Evolutionary conservation across 2,329 filamentous ascomycete species (phyloP), one percentile per base, ranked within the genome.

Genomic region (Phialophora macrospora): DNA sequence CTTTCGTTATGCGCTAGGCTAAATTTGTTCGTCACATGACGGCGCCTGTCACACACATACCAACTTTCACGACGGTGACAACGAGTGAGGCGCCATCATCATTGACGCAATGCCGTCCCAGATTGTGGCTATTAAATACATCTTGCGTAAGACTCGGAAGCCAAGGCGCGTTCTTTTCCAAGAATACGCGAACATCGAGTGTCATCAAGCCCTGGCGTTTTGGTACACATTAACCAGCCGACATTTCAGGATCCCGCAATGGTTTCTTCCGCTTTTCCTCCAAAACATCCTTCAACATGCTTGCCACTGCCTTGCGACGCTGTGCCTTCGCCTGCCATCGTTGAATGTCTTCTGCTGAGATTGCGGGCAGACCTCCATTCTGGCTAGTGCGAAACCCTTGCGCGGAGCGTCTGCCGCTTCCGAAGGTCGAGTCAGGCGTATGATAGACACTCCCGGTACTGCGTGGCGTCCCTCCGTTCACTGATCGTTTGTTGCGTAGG

Each of bases 361-460:
- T 51, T 38, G 66, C 30, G n/a, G 51, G 41, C n/a, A 62, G 41
- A 9, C 62, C 66, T 14, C 63, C 62, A 54, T 67, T 69, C 26
- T 60, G 60, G 54, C 68, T 67, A 7, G 54, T 32, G 32, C 69
- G 32, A 28, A 68, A 60, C 22, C 58, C 60, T 41, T 59, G 57
- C 6, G 49, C 68, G 2, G 65, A 66, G n/a, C 68, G 67, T 17
- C 57, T 60, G 48, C 70, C 68, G 22, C 58, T 63, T 44, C 62
- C 55, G 38, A 71, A 67, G n/a, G 66, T 69, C 14, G 71, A 72
- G 12, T 62, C 67, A 5, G 72, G 72, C 7, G 72, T 73, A 54
- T 72, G 71, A 54, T 72, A 73, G 24, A 73, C 56, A 62, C 70
- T 72, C 20, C 68, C 62, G 20, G 64, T 28, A 61, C 69, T 73